Evolutionary conservation across 306 rosid species (phyloP).

Genomic region (Prunus mira): DNA sequence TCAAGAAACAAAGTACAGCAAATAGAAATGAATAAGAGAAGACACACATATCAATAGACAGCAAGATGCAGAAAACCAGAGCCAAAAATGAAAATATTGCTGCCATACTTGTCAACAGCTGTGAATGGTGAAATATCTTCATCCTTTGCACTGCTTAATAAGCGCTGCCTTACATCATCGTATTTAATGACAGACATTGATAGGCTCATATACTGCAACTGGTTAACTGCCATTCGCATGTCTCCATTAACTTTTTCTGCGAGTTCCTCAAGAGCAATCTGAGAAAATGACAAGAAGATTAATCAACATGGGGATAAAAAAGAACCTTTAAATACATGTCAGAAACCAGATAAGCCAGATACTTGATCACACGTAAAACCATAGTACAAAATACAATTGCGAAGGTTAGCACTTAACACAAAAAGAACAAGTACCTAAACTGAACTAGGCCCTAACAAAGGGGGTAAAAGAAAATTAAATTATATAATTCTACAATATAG

Average conservation of each 20-base stretch:
- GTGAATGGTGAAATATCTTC: conserved; percentile 96
- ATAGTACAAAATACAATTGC: not conserved
- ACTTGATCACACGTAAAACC: not conserved
- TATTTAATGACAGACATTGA: conserved; percentile 79
- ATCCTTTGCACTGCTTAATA: conserved; percentile 73
- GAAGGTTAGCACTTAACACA: not conserved
- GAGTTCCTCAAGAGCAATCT: conserved; percentile 94
- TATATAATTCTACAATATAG: not conserved
- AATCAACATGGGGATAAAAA: not conserved
- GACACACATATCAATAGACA: not conserved
- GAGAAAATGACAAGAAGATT: conserved; percentile 9
- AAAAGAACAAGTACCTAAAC: not conserved
- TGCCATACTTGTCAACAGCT: conserved; percentile 86
- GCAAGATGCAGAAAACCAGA: conserved; percentile 6
- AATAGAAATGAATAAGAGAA: not conserved
- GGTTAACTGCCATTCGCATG: conserved; percentile 95
- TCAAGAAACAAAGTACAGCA: not conserved
- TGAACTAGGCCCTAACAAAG: not conserved
- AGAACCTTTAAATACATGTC: not conserved
- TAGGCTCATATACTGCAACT: conserved; percentile 90
- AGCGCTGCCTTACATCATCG: conserved; percentile 77
- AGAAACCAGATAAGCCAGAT: not conserved
- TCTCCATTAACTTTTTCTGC: conserved; percentile 95
- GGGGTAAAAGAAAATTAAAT: not conserved
- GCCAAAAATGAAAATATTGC: not conserved